Evolutionary conservation across 805 yeast species (phyloP).

Genomic region (Schwanniomyces pseudopolymorphus): DNA sequence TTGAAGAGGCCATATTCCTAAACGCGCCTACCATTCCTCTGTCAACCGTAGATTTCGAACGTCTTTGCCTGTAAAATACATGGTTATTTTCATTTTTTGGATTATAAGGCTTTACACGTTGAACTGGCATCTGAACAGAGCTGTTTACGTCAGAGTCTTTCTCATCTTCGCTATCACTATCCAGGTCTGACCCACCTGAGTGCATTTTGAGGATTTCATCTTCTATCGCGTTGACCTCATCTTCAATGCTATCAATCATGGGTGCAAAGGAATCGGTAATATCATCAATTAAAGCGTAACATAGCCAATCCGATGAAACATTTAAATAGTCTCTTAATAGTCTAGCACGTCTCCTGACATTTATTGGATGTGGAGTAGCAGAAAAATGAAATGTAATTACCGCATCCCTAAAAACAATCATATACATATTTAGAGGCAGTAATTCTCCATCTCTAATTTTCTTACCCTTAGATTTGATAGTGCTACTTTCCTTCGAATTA

Average conservation of each 20-base stretch:
- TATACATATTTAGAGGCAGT: slow-evolving; percentile 88
- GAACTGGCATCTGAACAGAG: slow-evolving; percentile 15
- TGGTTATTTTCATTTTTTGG: slow-evolving; percentile 12
- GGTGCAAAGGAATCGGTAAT: slow-evolving; percentile 98
- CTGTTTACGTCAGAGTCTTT: slow-evolving; percentile 19
- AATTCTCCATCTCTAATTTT: slow-evolving; percentile 55
- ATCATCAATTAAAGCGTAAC: slow-evolving; percentile 94
- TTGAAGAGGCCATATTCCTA: slow-evolving; percentile 4
- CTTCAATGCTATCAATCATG: slow-evolving; percentile 89
- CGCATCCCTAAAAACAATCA: slow-evolving; percentile 87
- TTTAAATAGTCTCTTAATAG: slow-evolving; percentile 82
- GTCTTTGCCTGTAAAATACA: slow-evolving; percentile 31
- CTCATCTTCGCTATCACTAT: slow-evolving; percentile 40
- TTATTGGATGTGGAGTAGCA: slow-evolving; percentile 94
- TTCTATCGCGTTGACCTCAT: slow-evolving; percentile 92
- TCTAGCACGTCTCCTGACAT: slow-evolving; percentile 91
- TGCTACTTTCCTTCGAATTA: slow-evolving; percentile 15
- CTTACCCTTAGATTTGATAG: slow-evolving; percentile 24
- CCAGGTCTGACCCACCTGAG: slow-evolving; percentile 54
- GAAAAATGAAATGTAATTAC: slow-evolving; percentile 92
- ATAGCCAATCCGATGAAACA: slow-evolving; percentile 94
- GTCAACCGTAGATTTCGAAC: slow-evolving; percentile 42
- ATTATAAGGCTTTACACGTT: not conserved
- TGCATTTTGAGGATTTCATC: slow-evolving; percentile 89
- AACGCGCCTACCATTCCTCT: slow-evolving; percentile 4